Evolutionary conservation across 1,139 yeast species (phyloP).

Genomic region (Blastobotrys serpentis): DNA sequence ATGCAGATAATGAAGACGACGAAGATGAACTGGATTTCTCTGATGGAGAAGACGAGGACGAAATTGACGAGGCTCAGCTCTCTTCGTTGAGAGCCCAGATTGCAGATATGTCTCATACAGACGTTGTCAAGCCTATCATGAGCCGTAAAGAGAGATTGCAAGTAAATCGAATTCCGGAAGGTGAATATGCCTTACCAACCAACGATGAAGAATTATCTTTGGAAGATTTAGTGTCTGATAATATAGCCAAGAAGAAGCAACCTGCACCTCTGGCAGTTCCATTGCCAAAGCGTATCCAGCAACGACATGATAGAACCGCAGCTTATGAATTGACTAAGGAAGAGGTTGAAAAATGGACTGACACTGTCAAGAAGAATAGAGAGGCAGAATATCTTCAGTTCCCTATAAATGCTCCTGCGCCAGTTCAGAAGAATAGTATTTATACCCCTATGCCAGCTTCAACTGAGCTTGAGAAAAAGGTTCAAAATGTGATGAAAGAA

Average conservation of each 20-base stretch:
- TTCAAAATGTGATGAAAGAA: conserved; percentile 58
- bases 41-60: conserved; percentile 31
- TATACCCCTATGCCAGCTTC: conserved; percentile 53
- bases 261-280: conserved; percentile 55
- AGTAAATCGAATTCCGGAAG: conserved; percentile 62
- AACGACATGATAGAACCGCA: conserved; percentile 81
- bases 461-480: conserved; percentile 66
- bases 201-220: conserved; percentile 59
- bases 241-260: conserved; percentile 43
- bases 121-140: conserved; percentile 32
- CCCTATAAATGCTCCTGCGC: conserved; percentile 56
- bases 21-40: conserved; percentile 32
- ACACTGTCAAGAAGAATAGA: conserved; percentile 72
- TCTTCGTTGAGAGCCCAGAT: conserved; percentile 28
- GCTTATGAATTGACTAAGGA: conserved; percentile 88
- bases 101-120: conserved; percentile 24
- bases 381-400: conserved; percentile 82
- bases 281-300: conserved; percentile 79
- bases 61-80: conserved; percentile 29
- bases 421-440: conserved; percentile 46
- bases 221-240: conserved; percentile 66
- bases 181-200: conserved; percentile 67
- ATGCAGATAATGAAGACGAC: too few species aligned
- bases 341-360: conserved; percentile 87
- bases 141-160: conserved; percentile 42